Evolutionary conservation across 495 filamentous ascomycete species (phyloP).

Genomic region (Cercophora scortea): DNA sequence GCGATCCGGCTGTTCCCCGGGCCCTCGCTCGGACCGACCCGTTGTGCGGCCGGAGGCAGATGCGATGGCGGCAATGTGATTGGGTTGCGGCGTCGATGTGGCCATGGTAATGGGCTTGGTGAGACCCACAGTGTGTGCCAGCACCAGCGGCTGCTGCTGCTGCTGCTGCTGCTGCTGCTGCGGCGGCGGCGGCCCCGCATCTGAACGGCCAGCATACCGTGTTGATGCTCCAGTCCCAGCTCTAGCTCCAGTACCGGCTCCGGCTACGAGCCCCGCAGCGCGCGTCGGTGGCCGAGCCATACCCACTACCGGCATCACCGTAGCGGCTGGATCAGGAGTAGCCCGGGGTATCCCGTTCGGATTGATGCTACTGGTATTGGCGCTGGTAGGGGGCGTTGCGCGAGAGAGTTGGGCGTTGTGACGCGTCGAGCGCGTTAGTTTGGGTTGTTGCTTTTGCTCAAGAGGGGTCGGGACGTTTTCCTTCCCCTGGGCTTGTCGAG

Average conservation of each 20-base stretch:
- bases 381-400: background rate
- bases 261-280: no score
- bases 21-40: constrained; percentile 9
- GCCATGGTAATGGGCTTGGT: constrained; percentile 17
- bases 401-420: background rate
- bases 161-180: no score
- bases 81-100: constrained; percentile 12
- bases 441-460: constrained; percentile 1
- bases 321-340: background rate
- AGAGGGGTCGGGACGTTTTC: constrained; percentile 22
- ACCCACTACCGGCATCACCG: background rate
- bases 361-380: background rate
- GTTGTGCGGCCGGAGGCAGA: constrained; percentile 13
- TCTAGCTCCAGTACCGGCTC: no score
- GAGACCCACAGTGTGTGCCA: constrained; percentile 15
- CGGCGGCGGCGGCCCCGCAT: background rate
- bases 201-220: background rate
- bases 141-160: background rate
- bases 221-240: no score
- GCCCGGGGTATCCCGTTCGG: background rate
- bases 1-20: constrained; percentile 32
- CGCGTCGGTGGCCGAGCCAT: background rate
- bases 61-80: constrained; percentile 5
- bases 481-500: constrained; percentile 11
- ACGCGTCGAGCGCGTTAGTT: constrained; percentile 13